Evolutionary conservation across 306 rosid genomes (phyloP), one percentile per base, ranked within the genome.

Genomic region (Crotalaria pallida): DNA sequence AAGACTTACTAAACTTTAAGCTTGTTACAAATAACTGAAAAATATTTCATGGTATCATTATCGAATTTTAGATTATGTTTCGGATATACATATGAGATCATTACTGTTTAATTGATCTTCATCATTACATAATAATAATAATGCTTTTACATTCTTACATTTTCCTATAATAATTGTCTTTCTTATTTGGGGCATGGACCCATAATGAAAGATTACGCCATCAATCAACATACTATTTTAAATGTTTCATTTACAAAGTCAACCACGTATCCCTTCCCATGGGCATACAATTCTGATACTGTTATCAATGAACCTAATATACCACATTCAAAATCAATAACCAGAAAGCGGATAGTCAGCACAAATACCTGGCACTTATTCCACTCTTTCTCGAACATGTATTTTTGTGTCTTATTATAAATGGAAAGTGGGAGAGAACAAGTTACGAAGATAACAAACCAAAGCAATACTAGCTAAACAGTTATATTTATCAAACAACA

Each of bases 181-280:
- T n/a, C 36, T 10, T 8, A 52, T 21, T 10, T 13, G 48, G 56
- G 75, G 24, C 5, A 17, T 34, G 15, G 44, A 7, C 43, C 34
- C 50, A 78, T 19, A 78, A 51, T 16, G 43, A 33, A 72, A n/a
- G 50, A 48, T 79, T 41, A 51, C 23, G 48, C 38, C 21, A 22
- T 48, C 75, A 59, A 59, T n/a, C 53, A 53, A 45, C 49, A 38
- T 43, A 51, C 2, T 13, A 62, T 61, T 51, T 51, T 51, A 41
- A 41, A 60, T 55, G 36, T 22, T 11, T 55, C 6, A n/a, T 55
- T 71, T 69, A 40, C 65, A 40, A 12, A 59, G 43, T 51, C 48
- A 52, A 58, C 50, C 31, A 10, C 0, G 21, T 16, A 21, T 12
- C 50, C 65, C 63, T 45, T 17, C 27, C n/a, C 36, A 75, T 56